Base-by-base conservation (phyloP, 805 yeast genomes). In the Tetrapisispora arboricola region DNA sequence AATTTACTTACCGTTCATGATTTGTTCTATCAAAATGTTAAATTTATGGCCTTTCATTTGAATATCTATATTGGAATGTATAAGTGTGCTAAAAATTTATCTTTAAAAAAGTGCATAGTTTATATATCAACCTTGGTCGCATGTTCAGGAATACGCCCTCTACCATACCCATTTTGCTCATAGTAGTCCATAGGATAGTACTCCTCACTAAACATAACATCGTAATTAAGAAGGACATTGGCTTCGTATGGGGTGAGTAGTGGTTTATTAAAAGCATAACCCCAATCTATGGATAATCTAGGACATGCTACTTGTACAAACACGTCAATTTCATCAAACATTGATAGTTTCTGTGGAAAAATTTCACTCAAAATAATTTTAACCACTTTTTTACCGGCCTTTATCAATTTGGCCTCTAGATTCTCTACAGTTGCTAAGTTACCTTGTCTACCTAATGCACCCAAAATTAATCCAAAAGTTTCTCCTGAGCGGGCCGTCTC, bases 241-340 rank as follows among this genome's bases (percentile, higher is more conserved):
- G 96, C 86, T 57, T 92, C 98, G 58, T 92, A 92, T 0, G 98
- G 98, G 0, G 98, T 90, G 43, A 92, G 64, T 32, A 92, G 65
- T 0, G 98, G 98, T 55, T 83, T 84, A 44, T 78, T 78, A 56
- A 92, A 92, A 0, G 98, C 98, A 60, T 92, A 92, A 0, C 98
- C 98, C 98, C 98, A 92, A 60, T 92, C 98, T 32, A 92, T 90
- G 2, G 95, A 85, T 35, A 92, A 66, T 53, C 98, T 70, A 0
- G 98, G 98, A 58, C 98, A 92, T 0, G 98, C 98, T 3, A 92
- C 95, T 62, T 92, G 98, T 12, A 92, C 84, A 70, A 92, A 92
- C 2, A 88, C 94, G 61, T 92, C 98, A 15, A 90, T 76, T 53
- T 85, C 92, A 52, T 85, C 88, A 62, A 92, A 92, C 80, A 84